A percentile compares a stretch with the other conserved stretches of the same genome.
Evolutionary conservation across 2,329 filamentous ascomycete species (phyloP).

Genomic region (Penicillium expansum): DNA sequence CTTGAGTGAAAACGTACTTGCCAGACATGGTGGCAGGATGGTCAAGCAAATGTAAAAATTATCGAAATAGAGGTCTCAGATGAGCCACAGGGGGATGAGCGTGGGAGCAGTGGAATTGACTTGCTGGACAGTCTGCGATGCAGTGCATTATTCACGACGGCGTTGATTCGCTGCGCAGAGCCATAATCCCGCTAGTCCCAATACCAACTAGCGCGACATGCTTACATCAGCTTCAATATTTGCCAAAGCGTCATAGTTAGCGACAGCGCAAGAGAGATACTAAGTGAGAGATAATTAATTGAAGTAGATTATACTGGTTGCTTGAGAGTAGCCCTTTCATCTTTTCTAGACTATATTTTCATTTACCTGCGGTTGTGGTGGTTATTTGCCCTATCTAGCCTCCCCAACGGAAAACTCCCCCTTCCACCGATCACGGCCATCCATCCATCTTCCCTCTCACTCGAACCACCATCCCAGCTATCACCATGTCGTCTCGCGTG

Average conservation of each 20-base stretch:
- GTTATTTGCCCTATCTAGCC: background rate
- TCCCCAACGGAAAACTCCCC: conserved; percentile 21
- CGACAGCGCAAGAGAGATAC: background rate
- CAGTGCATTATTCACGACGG: conserved; percentile 22
- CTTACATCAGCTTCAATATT: conserved; percentile 29
- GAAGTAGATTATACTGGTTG: background rate
- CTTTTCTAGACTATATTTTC: background rate
- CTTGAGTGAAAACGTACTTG: conserved; percentile 88
- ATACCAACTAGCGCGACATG: conserved; percentile 15
- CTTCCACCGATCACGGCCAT: conserved; percentile 20
- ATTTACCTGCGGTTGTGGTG: conserved; percentile 7
- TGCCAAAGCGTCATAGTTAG: conserved; percentile 6
- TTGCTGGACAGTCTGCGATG: conserved; percentile 7
- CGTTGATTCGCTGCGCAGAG: conserved; percentile 24
- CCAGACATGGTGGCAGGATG: conserved; percentile 65
- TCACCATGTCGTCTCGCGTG: conserved; percentile 53
- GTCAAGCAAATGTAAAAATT: conserved; percentile 1
- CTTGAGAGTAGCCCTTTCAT: background rate
- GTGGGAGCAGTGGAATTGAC: conserved; percentile 3
- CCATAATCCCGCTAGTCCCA: conserved; percentile 15
- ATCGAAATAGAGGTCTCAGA: conserved; percentile 1
- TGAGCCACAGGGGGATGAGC: conserved; percentile 9
- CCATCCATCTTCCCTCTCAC: conserved; percentile 20
- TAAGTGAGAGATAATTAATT: background rate
- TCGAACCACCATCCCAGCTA: conserved; percentile 17